Conservation (phyloP, 2,329 filamentous ascomycete species). For the Fusarium tjaetaba region DNA sequence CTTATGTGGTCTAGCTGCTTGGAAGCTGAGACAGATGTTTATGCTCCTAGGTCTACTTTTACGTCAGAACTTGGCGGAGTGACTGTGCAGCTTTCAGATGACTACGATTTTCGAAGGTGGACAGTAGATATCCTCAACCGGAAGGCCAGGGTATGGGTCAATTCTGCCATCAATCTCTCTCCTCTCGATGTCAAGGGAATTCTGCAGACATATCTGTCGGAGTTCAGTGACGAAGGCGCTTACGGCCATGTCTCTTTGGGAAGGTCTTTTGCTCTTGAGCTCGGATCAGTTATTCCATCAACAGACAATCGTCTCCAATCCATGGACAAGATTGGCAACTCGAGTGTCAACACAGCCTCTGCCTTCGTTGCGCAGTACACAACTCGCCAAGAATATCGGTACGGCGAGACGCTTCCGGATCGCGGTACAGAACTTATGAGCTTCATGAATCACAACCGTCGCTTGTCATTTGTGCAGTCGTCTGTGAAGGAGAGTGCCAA, state of each 20-base stretch:
- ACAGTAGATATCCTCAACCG: slow-evolving; percentile 83
- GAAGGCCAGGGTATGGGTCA: slow-evolving; percentile 83
- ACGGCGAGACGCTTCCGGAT: slow-evolving; percentile 78
- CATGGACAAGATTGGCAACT: slow-evolving; percentile 78
- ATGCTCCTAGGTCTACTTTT: slow-evolving; percentile 85
- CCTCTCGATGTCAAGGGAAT: slow-evolving; percentile 95
- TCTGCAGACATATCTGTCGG: slow-evolving; percentile 94
- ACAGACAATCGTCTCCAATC: slow-evolving; percentile 88
- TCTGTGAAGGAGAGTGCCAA: slow-evolving; percentile 65
- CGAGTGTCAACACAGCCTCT: slow-evolving; percentile 88
- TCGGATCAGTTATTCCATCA: slow-evolving; percentile 85
- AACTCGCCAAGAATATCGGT: slow-evolving; percentile 93
- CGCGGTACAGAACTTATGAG: slow-evolving; percentile 73
- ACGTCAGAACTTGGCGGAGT: slow-evolving; percentile 81
- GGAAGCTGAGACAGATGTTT: slow-evolving; percentile 93
- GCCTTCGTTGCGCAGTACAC: slow-evolving; percentile 98
- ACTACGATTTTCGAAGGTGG: slow-evolving; percentile 81
- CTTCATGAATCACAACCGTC: slow-evolving; percentile 65
- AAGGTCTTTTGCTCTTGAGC: slow-evolving; percentile 91
- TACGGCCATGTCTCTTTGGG: slow-evolving; percentile 94
- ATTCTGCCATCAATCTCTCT: slow-evolving; percentile 80
- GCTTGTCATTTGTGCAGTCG: slow-evolving; percentile 62
- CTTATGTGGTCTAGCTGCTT: slow-evolving; percentile 96
- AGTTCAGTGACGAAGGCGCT: slow-evolving; percentile 89
- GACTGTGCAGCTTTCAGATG: slow-evolving; percentile 90